These are phyloP conservation scores for Sporothrix phasma DNA, from an alignment of 2,329 filamentous ascomycete genomes.

Conservation along the genomic window DNA sequence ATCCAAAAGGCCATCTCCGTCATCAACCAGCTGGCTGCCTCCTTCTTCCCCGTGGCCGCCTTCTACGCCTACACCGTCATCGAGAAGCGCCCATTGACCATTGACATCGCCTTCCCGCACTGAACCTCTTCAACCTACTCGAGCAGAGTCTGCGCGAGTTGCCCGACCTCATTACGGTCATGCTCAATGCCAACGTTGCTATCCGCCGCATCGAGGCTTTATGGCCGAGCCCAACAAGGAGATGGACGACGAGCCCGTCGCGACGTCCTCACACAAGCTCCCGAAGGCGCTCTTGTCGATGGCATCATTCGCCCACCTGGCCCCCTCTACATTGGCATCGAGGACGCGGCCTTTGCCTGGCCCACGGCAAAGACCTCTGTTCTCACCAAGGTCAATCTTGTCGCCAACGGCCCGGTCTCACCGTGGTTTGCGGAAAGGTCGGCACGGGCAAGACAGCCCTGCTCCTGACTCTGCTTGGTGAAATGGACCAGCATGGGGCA, in stretches of 20 bases:
- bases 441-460: conserved; percentile 53
- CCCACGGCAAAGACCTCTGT: conserved; percentile 53
- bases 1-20: conserved; percentile 55
- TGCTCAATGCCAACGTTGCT: conserved; percentile 76
- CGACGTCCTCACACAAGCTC: conserved; percentile 14
- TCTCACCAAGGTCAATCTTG: conserved; percentile 34
- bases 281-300: conserved; percentile 5
- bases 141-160: conserved; percentile 64
- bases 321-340: conserved; percentile 41
- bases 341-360: conserved; percentile 66
- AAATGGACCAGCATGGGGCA: conserved; percentile 56
- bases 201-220: conserved; percentile 69
- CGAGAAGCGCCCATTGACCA: conserved; percentile 55
- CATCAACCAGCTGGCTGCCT: conserved; percentile 60
- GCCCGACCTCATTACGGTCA: conserved; percentile 62
- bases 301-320: conserved; percentile 16
- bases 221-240: conserved; percentile 77
- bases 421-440: conserved; percentile 48
- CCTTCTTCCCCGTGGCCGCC: conserved; percentile 67
- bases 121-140: conserved; percentile 70
- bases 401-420: conserved; percentile 43
- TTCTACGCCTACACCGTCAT: conserved; percentile 74
- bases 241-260: conserved; percentile 27
- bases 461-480: conserved; percentile 48
- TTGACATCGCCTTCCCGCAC: conserved; percentile 77